Percentiles rank a stretch among this genome's conserved stretches.
phyloP scores from a whole-genome alignment of 177 flowering plant species.

The Vitis hybrid region DNA sequence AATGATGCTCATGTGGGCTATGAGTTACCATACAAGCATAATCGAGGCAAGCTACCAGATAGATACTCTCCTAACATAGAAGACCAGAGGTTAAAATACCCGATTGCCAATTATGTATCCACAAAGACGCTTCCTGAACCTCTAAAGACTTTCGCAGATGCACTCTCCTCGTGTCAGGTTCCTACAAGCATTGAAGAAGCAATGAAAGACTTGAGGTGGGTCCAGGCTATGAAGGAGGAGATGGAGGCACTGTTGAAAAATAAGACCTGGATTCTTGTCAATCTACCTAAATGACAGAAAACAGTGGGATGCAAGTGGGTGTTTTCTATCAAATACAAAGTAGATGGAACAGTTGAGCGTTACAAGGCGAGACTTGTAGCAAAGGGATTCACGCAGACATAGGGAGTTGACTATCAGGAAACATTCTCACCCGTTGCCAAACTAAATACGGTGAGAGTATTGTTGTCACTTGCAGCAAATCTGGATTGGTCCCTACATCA shows the following conservation, averaged over 20 bases:
- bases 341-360: too few species aligned
- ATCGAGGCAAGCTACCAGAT: conserved; percentile 1
- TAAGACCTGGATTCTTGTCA: too few species aligned
- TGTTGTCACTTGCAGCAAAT: too few species aligned
- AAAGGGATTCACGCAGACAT: too few species aligned
- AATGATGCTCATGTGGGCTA: conserved; percentile 2
- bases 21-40: not conserved
- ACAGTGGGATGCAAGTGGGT: too few species aligned
- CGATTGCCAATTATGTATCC: not conserved
- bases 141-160: not conserved
- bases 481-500: too few species aligned
- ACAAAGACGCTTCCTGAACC: conserved; percentile 2
- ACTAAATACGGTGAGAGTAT: too few species aligned
- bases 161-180: not conserved
- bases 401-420: too few species aligned
- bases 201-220: not conserved
- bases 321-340: too few species aligned
- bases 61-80: not conserved
- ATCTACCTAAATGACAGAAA: too few species aligned
- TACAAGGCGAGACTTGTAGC: too few species aligned
- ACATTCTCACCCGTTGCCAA: too few species aligned
- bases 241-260: not conserved
- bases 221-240: conserved; percentile 2
- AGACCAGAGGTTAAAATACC: not conserved
- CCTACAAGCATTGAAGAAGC: not conserved